Evolutionary conservation across 2,329 filamentous ascomycete genomes (phyloP).

Genomic region (Plectosphaerella plurivora): DNA sequence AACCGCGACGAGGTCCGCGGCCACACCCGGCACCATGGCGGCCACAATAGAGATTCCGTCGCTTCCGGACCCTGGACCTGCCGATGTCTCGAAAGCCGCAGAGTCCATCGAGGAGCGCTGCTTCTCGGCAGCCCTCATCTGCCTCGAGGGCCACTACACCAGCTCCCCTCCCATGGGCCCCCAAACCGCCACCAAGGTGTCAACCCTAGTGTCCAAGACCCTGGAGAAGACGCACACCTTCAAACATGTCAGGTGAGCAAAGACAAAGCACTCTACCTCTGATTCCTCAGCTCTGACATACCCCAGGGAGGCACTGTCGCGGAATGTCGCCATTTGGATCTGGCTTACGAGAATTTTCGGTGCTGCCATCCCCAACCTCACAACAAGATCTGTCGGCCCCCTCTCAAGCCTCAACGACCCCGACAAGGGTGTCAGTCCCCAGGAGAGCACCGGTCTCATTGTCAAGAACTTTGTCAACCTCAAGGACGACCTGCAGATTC

Average conservation of each 20-base stretch:
- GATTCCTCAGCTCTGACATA: conserved; percentile 1
- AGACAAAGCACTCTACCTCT: neutral
- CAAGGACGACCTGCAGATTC: conserved; percentile 57
- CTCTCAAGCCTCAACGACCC: conserved; percentile 48
- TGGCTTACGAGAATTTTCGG: conserved; percentile 59
- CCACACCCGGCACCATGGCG: conserved; percentile 7
- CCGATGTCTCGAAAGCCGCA: conserved; percentile 18
- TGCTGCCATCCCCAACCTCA: conserved; percentile 56
- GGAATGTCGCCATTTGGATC: conserved; percentile 62
- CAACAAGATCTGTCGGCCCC: conserved; percentile 54
- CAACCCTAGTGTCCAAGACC: conserved; percentile 54
- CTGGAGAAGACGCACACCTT: conserved; percentile 61
- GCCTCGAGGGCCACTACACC: conserved; percentile 58
- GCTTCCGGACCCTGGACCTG: conserved; percentile 8
- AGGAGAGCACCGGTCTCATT: conserved; percentile 59
- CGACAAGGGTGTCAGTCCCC: conserved; percentile 52
- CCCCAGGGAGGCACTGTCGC: conserved; percentile 52
- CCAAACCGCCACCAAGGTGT: conserved; percentile 49
- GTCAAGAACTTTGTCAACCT: conserved; percentile 57
- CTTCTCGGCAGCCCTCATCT: conserved; percentile 57
- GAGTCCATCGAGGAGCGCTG: conserved; percentile 60
- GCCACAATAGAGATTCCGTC: conserved; percentile 7
- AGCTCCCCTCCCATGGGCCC: conserved; percentile 53
- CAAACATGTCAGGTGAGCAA: conserved; percentile 52
- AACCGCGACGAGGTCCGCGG: too few species aligned